A percentile compares a stretch with the other conserved stretches of the same genome.
phyloP scores from a whole-genome alignment of 805 yeast species.

The Osmozyma mogii region DNA sequence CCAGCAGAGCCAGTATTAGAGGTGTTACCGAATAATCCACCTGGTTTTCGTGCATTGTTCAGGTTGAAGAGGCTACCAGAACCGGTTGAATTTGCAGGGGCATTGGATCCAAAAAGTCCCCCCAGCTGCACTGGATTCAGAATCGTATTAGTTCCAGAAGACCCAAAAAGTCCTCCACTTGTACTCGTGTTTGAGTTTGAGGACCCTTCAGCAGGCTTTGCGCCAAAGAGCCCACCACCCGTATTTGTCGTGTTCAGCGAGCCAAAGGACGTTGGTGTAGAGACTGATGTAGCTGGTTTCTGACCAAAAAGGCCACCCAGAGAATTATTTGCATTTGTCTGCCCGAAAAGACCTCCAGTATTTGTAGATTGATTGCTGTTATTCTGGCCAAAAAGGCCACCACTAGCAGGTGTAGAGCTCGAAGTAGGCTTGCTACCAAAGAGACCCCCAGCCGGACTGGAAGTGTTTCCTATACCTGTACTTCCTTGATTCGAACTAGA shows the following conservation, averaged over 20 bases:
- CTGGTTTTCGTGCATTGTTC: slow-evolving; percentile 4
- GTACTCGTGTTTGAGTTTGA: slow-evolving; percentile 1
- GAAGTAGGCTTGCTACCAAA: too few species aligned
- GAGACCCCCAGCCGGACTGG: background rate
- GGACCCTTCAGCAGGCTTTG: too few species aligned
- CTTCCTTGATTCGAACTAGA: too few species aligned
- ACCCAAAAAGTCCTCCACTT: slow-evolving; percentile 9
- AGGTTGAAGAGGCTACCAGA: slow-evolving; percentile 1
- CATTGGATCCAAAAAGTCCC: background rate
- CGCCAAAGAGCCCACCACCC: slow-evolving; percentile 2
- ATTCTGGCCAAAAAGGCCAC: slow-evolving; percentile 13
- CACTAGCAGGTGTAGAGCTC: too few species aligned
- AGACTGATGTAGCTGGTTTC: slow-evolving; percentile 3
- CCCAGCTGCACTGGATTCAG: slow-evolving; percentile 1
- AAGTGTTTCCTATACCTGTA: too few species aligned
- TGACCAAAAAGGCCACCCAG: slow-evolving; percentile 9
- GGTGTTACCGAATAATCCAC: slow-evolving; percentile 16
- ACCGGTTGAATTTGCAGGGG: background rate
- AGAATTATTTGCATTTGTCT: slow-evolving; percentile 1
- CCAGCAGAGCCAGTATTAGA: background rate
- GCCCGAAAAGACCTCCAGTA: slow-evolving; percentile 24
- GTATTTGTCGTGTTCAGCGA: too few species aligned
- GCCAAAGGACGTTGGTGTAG: background rate
- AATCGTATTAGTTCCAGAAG: slow-evolving; percentile 1
- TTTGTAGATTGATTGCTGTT: slow-evolving; percentile 8